These are phyloP conservation scores for Pythium folliculosum DNA, from an alignment of 352 stramenopile genomes.

Conservation along the genomic window DNA sequence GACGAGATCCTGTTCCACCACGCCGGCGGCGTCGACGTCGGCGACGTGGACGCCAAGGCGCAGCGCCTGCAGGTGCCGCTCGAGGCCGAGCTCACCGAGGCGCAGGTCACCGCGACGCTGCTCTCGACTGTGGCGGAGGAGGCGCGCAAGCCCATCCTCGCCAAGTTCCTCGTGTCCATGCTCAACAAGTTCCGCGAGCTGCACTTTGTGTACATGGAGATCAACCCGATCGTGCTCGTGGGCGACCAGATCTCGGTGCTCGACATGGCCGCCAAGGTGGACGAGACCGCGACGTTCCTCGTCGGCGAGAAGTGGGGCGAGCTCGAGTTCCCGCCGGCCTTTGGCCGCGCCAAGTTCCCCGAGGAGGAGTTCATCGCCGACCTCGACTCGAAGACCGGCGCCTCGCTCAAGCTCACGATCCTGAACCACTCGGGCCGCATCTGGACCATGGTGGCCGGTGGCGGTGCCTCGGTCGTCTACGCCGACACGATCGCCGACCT, in stretches of 20 bases:
- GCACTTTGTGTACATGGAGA: slow-evolving; percentile 98
- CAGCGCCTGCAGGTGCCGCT: slow-evolving; percentile 87
- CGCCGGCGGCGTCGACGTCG: slow-evolving; percentile 95
- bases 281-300: slow-evolving; percentile 96
- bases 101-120: slow-evolving; percentile 72
- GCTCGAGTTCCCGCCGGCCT: slow-evolving; percentile 95
- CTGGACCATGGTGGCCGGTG: slow-evolving; percentile 97
- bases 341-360: slow-evolving; percentile 94
- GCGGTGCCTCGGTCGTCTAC: slow-evolving; percentile 96
- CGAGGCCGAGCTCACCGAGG: slow-evolving; percentile 64
- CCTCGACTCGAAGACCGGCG: slow-evolving; percentile 94
- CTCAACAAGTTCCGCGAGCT: slow-evolving; percentile 93
- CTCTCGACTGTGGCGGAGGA: slow-evolving; percentile 80
- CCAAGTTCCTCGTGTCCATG: slow-evolving; percentile 91
- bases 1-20: slow-evolving; percentile 97
- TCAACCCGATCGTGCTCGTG: slow-evolving; percentile 96
- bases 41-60: slow-evolving; percentile 95
- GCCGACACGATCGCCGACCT: slow-evolving; percentile 97
- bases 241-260: slow-evolving; percentile 92
- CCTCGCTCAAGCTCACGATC: slow-evolving; percentile 96
- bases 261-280: slow-evolving; percentile 96
- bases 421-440: slow-evolving; percentile 94
- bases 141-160: slow-evolving; percentile 72
- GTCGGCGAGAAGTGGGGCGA: slow-evolving; percentile 91
- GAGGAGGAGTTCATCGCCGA: slow-evolving; percentile 96